phyloP scores from a whole-genome alignment of 2,329 filamentous ascomycete species.

The Aaosphaeria arxii region DNA sequence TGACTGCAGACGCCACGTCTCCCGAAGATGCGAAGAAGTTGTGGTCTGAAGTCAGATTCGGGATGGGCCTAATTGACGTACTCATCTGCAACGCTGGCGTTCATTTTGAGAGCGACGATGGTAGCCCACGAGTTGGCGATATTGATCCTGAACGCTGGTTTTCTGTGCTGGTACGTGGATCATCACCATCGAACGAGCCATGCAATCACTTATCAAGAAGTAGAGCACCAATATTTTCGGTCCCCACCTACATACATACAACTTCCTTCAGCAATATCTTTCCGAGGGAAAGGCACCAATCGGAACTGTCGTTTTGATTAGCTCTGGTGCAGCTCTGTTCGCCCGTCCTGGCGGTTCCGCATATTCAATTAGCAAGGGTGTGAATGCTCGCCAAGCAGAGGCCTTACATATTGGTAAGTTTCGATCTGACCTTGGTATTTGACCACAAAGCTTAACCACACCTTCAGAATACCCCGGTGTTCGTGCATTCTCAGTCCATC shows the following conservation, averaged over 20 bases:
- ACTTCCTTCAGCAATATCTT: conserved; percentile 5
- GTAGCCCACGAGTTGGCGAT: not conserved
- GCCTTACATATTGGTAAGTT: conserved; percentile 6
- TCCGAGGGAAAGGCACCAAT: not conserved
- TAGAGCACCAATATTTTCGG: conserved; percentile 6
- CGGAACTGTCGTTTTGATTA: conserved; percentile 12
- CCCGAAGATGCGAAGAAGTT: conserved; percentile 8
- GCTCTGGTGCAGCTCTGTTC: conserved; percentile 7
- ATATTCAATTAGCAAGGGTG: conserved; percentile 12
- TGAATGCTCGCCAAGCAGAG: conserved; percentile 6
- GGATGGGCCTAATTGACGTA: conserved; percentile 4
- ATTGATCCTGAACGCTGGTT: not conserved
- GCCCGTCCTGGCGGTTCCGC: conserved; percentile 10
- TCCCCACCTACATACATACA: conserved; percentile 6
- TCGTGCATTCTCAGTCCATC: conserved; percentile 12
- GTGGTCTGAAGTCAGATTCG: conserved; percentile 6
- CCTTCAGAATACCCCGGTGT: conserved; percentile 8
- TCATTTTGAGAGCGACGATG: not conserved
- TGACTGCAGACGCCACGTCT: conserved; percentile 5
- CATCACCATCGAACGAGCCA: no score
- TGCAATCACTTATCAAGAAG: not conserved
- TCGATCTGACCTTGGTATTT: not conserved
- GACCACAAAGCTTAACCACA: not conserved
- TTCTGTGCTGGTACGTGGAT: not conserved
- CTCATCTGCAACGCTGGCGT: conserved; percentile 7